Percentiles rank a stretch among this genome's conserved stretches.
phyloP scores from a whole-genome alignment of 257 asterid genomes.

The Plectranthus barbatus region DNA sequence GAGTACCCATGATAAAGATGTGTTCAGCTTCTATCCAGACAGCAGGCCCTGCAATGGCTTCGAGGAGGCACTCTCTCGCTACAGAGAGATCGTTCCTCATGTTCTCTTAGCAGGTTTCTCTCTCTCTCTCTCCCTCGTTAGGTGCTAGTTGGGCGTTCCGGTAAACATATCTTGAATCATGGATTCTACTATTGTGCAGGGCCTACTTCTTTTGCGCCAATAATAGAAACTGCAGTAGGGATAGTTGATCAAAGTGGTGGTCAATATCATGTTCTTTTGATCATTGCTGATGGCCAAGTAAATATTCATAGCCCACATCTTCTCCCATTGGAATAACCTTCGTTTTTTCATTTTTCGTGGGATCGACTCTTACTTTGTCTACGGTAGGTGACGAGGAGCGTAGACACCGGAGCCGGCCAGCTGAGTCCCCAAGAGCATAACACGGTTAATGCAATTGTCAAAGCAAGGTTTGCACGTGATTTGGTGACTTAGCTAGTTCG shows the following conservation, averaged over 20 bases:
- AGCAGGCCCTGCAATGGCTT: conserved; percentile 60
- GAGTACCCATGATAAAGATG: conserved; percentile 68
- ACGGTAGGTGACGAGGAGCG: conserved; percentile 73
- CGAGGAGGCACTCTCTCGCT: conserved; percentile 68
- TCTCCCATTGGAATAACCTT: no score
- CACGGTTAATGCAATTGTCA: conserved; percentile 73
- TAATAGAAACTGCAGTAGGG: conserved; percentile 72
- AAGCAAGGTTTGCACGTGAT: conserved; percentile 66
- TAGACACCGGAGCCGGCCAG: conserved; percentile 54
- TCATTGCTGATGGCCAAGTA: conserved; percentile 95
- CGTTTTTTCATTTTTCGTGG: no score
- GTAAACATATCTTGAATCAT: no score
- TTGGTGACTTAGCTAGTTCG: no score
- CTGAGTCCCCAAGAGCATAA: conserved; percentile 71
- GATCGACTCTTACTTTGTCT: no score
- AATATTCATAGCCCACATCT: not conserved
- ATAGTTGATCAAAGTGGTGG: conserved; percentile 82
- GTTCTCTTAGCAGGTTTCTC: conserved; percentile 26
- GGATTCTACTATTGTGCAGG: conserved; percentile 31
- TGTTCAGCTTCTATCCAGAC: conserved; percentile 68
- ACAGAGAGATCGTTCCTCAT: conserved; percentile 59
- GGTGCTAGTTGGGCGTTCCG: no score
- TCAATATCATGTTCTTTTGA: conserved; percentile 76
- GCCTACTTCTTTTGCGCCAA: conserved; percentile 86
- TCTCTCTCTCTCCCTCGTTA: no score